A percentile compares a stretch with the other conserved stretches of the same genome.
These are phyloP conservation scores for Trifolium fragiferum DNA, from an alignment of 306 rosid genomes.

Conservation along the genomic window DNA sequence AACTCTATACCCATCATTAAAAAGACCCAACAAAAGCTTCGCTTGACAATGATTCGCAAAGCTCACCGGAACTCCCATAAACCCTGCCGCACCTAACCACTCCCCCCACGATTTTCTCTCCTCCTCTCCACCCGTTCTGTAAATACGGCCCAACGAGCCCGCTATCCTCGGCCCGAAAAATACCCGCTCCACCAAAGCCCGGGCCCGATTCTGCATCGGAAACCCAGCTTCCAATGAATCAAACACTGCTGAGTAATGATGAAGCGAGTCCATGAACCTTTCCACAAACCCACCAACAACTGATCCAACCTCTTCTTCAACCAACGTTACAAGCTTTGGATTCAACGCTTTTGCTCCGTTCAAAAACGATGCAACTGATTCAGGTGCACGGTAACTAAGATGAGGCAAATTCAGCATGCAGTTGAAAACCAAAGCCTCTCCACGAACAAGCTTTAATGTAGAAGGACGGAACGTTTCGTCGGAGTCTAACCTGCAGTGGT, in stretches of 20 bases:
- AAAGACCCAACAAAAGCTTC: slow-evolving; percentile 67
- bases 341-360: slow-evolving; percentile 58
- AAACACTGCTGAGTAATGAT: slow-evolving; percentile 74
- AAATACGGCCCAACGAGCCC: slow-evolving; percentile 63
- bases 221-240: slow-evolving; percentile 83
- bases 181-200: slow-evolving; percentile 76
- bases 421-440: slow-evolving; percentile 79
- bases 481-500: slow-evolving; percentile 78
- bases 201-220: slow-evolving; percentile 70
- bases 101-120: slow-evolving; percentile 64
- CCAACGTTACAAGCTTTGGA: slow-evolving; percentile 67
- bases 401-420: slow-evolving; percentile 89
- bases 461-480: slow-evolving; percentile 75
- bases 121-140: slow-evolving; percentile 37
- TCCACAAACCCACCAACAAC: slow-evolving; percentile 55
- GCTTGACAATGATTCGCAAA: slow-evolving; percentile 84
- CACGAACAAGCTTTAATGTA: slow-evolving; percentile 61
- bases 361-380: slow-evolving; percentile 70
- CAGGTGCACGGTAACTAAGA: slow-evolving; percentile 56
- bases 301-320: slow-evolving; percentile 65
- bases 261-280: slow-evolving; percentile 69
- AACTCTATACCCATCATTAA: slow-evolving; percentile 78
- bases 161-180: slow-evolving; percentile 76
- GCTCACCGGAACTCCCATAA: slow-evolving; percentile 54
- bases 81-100: slow-evolving; percentile 61